These are phyloP conservation scores for Hypoxylon sp. DNA, from an alignment of 2,329 filamentous ascomycete genomes.

Conservation along the genomic window DNA sequence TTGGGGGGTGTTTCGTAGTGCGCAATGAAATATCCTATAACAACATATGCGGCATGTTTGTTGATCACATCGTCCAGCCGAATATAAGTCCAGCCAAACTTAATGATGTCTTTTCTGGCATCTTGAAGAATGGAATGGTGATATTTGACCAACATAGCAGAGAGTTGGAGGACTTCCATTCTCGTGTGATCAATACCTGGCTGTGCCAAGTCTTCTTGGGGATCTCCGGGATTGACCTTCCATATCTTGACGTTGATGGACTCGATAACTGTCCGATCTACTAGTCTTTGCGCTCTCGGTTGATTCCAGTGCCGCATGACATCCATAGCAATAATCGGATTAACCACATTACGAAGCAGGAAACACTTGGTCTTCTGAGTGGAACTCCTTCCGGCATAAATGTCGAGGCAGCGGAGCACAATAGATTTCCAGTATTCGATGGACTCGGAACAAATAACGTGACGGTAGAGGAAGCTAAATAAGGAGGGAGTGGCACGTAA, in stretches of 20 bases:
- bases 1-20: slow-evolving; percentile 97
- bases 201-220: slow-evolving; percentile 85
- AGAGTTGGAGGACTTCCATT: slow-evolving; percentile 95
- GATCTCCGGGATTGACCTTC: slow-evolving; percentile 88
- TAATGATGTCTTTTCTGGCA: slow-evolving; percentile 96
- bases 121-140: slow-evolving; percentile 90
- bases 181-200: slow-evolving; percentile 94
- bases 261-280: slow-evolving; percentile 90
- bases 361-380: slow-evolving; percentile 95
- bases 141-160: slow-evolving; percentile 95
- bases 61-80: slow-evolving; percentile 99
- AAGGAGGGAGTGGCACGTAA: slow-evolving; percentile 83
- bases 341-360: slow-evolving; percentile 90
- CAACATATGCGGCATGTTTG: slow-evolving; percentile 97
- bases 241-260: slow-evolving; percentile 93
- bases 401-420: slow-evolving; percentile 87
- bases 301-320: slow-evolving; percentile 85
- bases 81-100: slow-evolving; percentile 99
- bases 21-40: slow-evolving; percentile 97
- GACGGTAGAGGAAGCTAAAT: slow-evolving; percentile 85
- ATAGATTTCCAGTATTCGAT: slow-evolving; percentile 88
- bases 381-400: slow-evolving; percentile 83
- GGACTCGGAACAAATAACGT: slow-evolving; percentile 87
- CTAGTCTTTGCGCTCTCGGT: slow-evolving; percentile 75
- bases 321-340: slow-evolving; percentile 97